Evolutionary conservation across 495 filamentous ascomycete species (phyloP).

Genomic region (Penicillium desertorum): DNA sequence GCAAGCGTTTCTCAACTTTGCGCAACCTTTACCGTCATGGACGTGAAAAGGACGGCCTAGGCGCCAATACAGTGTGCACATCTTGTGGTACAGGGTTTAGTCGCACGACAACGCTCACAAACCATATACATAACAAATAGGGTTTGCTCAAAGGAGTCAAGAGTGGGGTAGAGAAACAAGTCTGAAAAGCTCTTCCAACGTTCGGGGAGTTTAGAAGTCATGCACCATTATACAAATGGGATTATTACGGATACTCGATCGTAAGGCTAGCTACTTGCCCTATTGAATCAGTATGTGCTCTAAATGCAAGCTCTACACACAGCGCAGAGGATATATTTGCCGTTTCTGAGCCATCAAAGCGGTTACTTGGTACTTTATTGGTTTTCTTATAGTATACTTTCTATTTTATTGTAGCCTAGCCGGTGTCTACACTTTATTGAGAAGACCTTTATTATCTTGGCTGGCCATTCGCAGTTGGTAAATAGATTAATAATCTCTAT

Average conservation of each 20-base stretch:
- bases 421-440: not conserved
- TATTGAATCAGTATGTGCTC: not conserved
- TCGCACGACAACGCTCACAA: not conserved
- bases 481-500: not conserved
- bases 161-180: not conserved
- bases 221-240: not conserved
- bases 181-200: not conserved
- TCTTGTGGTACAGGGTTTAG: not conserved
- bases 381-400: conserved; percentile 1
- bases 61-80: not conserved
- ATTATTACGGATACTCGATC: not conserved
- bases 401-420: too few species aligned
- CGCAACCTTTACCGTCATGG: not conserved
- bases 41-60: not conserved
- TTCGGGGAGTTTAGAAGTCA: not conserved
- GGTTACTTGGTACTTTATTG: not conserved
- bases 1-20: not conserved
- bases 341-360: not conserved
- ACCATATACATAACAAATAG: not conserved
- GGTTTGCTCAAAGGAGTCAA: not conserved
- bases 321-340: not conserved
- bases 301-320: conserved; percentile 1
- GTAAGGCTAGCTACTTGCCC: not conserved
- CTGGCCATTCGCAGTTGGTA: not conserved
- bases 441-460: conserved; percentile 1